phyloP scores from a whole-genome alignment of 805 yeast genomes.

The Trichomonascus vanleenenianus region DNA sequence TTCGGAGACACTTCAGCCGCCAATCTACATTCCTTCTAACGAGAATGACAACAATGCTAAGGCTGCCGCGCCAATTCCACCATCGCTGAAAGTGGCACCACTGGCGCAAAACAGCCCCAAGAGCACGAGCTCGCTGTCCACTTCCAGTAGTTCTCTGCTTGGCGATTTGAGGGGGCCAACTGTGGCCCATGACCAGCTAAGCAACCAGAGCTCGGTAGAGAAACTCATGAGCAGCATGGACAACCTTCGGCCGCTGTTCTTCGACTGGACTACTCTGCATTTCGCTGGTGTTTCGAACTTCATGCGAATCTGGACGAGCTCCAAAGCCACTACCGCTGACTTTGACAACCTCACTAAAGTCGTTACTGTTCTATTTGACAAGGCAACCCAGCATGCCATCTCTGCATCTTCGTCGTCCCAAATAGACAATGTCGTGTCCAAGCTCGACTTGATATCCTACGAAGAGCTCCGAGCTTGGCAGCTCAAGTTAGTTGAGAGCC shows the following conservation, averaged over 20 bases:
- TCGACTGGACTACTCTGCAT: constrained; percentile 46
- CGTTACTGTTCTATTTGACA: constrained; percentile 31
- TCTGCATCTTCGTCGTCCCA: constrained; percentile 14
- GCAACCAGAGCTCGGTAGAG: constrained; percentile 10
- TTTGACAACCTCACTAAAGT: constrained; percentile 42
- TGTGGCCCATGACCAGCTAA: background rate
- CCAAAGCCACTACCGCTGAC: constrained; percentile 48
- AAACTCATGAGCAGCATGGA: constrained; percentile 13
- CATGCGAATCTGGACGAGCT: constrained; percentile 56
- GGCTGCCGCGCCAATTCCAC: background rate
- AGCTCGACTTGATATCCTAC: constrained; percentile 37
- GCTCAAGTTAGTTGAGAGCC: constrained; percentile 28
- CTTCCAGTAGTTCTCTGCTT: background rate
- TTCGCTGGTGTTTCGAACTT: constrained; percentile 50
- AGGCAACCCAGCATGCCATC: constrained; percentile 18
- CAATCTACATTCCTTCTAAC: constrained; percentile 8
- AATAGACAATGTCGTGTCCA: constrained; percentile 40
- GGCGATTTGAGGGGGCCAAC: background rate
- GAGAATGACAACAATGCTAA: background rate
- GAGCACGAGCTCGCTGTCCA: background rate
- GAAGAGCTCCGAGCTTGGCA: constrained; percentile 49
- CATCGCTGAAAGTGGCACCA: too few relatives aligned
- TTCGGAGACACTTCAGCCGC: constrained; percentile 14
- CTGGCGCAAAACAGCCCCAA: background rate
- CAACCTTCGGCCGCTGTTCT: constrained; percentile 15